A percentile compares a stretch with the other conserved stretches of the same genome.
Conservation (phyloP, 139 green algal species). For the Cymbomonas tetramitiformis region DNA sequence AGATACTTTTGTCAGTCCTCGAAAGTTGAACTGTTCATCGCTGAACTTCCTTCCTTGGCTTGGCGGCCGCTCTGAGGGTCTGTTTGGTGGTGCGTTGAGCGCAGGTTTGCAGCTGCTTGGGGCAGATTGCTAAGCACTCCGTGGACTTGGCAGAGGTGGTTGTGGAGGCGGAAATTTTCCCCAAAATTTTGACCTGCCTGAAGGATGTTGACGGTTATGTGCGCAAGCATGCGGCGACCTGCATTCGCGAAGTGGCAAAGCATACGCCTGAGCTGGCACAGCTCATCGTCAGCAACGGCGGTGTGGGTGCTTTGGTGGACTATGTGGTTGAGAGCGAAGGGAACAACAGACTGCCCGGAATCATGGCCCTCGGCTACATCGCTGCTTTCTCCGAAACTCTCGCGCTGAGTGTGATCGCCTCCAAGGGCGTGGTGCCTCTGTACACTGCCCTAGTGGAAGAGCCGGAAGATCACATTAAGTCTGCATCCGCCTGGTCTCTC, state of each 20-base stretch:
- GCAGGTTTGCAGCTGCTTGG: slow-evolving; percentile 60
- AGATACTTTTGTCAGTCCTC: too few relatives aligned
- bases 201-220: slow-evolving; percentile 70
- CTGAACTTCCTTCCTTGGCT: too few relatives aligned
- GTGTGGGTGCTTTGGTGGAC: slow-evolving; percentile 65
- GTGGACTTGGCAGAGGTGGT: slow-evolving; percentile 77
- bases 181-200: slow-evolving; percentile 70
- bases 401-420: slow-evolving; percentile 57
- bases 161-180: slow-evolving; percentile 75
- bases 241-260: slow-evolving; percentile 53
- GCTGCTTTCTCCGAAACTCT: slow-evolving; percentile 72
- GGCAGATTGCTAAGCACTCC: slow-evolving; percentile 71
- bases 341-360: slow-evolving; percentile 42
- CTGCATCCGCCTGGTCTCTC: slow-evolving; percentile 52
- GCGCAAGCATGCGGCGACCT: slow-evolving; percentile 58
- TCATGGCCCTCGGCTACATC: slow-evolving; percentile 80
- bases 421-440: slow-evolving; percentile 57
- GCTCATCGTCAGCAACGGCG: slow-evolving; percentile 65
- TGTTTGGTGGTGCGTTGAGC: too few relatives aligned
- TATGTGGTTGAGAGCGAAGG: slow-evolving; percentile 40
- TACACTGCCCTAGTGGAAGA: slow-evolving; percentile 49
- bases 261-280: slow-evolving; percentile 78
- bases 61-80: too few relatives aligned
- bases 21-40: too few relatives aligned
- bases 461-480: slow-evolving; percentile 61